Evolutionary conservation across 1,284 basidiomycete species (phyloP), one percentile per base, ranked within the genome.

Genomic region (Xerocomus amazonicus): DNA sequence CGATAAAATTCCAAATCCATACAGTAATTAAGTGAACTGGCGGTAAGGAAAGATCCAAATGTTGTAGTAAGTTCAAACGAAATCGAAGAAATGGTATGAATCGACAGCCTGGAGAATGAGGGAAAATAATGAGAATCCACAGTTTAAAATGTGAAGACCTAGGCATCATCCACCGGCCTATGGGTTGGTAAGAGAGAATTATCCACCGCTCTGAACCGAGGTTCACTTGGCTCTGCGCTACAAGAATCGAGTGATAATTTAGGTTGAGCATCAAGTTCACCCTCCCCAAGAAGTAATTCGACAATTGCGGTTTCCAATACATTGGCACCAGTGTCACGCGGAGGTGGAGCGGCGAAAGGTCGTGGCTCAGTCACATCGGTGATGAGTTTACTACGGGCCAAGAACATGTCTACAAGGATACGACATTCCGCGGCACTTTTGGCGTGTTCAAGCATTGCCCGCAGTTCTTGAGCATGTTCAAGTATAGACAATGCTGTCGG

Each of bases 351-450:
- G 31, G 47, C 8, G n/a, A 43, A 34, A 4, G 42, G 27, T 37
- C 29, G 55, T 13, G 49, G 45, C 34, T 55, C 45, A 16, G 47
- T 42, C 34, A 59, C 47, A 45, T 72, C 65, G 28, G 60, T 33
- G 12, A 48, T 29, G 23, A 70, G 57, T 40, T 77, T 69, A 23
- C 85, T 79, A 59, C 81, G 80, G 19, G 80, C 76, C 46, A 94
- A 73, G 67, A 90, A 87, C 72, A 91, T 87, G 57, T 90, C 85
- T 36, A 92, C 75, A 36, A 94, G 80, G 31, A 93, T 73, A 43
- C 89, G 85, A 63, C 91, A 93, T 71, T 95, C 92, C 53, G 87
- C 83, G 35, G 80, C 86, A 29, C 77, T 82, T 1, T 84, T 86
- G 14, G 92, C 90, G 47, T 73, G 76, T 23, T 79, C 71, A n/a